Evolutionary conservation across 2,329 filamentous ascomycete species (phyloP).

Genomic region (Lecanosticta acicola): DNA sequence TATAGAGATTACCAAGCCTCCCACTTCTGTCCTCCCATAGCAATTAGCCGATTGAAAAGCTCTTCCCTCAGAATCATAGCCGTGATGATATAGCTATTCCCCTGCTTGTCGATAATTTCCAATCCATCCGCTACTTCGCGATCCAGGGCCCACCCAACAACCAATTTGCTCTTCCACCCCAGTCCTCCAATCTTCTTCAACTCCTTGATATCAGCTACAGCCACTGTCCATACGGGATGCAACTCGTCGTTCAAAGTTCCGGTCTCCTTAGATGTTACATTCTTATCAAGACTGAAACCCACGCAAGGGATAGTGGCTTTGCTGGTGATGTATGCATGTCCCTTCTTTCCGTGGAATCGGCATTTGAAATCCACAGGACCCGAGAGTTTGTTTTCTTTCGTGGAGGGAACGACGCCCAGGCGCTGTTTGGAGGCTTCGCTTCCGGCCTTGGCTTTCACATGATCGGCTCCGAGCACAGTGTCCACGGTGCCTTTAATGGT

Average conservation of each 20-base stretch:
- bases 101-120: constrained; percentile 56
- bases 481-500: constrained; percentile 68
- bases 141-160: constrained; percentile 73
- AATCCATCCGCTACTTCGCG: constrained; percentile 71
- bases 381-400: constrained; percentile 39
- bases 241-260: constrained; percentile 46
- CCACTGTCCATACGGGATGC: constrained; percentile 61
- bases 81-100: constrained; percentile 58
- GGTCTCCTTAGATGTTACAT: constrained; percentile 44
- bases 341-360: constrained; percentile 64
- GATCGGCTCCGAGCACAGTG: constrained; percentile 65
- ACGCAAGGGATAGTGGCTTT: constrained; percentile 63
- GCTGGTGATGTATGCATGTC: constrained; percentile 64
- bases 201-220: constrained; percentile 65
- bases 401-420: constrained; percentile 59
- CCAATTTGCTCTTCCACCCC: constrained; percentile 77
- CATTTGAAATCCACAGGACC: constrained; percentile 75
- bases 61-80: constrained; percentile 69
- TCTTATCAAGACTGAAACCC: constrained; percentile 55
- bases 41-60: constrained; percentile 71
- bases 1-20: constrained; percentile 66
- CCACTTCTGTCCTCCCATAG: constrained; percentile 79
- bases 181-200: constrained; percentile 74
- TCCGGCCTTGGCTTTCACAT: constrained; percentile 59
- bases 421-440: constrained; percentile 62